Percentiles rank a stretch among this genome's conserved stretches.
These are phyloP conservation scores for Hyaloscypha finlandica DNA, from an alignment of 495 filamentous ascomycete species.

Conservation along the genomic window DNA sequence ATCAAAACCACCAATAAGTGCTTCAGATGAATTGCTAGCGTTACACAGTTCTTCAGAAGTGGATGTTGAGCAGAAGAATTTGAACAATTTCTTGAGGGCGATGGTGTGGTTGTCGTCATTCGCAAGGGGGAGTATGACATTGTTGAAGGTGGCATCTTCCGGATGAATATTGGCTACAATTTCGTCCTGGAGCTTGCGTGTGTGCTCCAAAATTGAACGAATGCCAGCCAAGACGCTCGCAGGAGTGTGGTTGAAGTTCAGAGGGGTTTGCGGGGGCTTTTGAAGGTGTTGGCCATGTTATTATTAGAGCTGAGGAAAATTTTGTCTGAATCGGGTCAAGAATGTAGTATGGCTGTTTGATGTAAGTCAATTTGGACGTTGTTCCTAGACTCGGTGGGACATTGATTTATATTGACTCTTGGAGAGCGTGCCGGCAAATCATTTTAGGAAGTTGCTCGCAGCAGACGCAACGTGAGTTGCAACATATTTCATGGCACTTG, in stretches of 20 bases:
- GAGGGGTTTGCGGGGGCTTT: slow-evolving; percentile 21
- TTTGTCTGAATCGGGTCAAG: no score
- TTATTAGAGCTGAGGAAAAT: no score
- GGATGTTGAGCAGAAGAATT: slow-evolving; percentile 39
- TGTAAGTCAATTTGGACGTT: no score
- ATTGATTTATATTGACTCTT: not conserved
- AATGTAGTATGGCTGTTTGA: no score
- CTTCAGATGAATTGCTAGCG: slow-evolving; percentile 68
- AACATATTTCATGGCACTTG: not conserved
- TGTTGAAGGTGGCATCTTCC: slow-evolving; percentile 46
- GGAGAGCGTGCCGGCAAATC: not conserved
- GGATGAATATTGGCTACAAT: slow-evolving; percentile 57
- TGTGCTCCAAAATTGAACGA: slow-evolving; percentile 58
- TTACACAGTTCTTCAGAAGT: slow-evolving; percentile 36
- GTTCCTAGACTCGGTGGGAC: no score
- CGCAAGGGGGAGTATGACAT: slow-evolving; percentile 45
- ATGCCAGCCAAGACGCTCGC: slow-evolving; percentile 58
- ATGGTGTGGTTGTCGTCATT: slow-evolving; percentile 45
- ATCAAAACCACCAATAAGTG: slow-evolving; percentile 65
- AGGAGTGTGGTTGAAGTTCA: slow-evolving; percentile 3
- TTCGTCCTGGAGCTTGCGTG: slow-evolving; percentile 59
- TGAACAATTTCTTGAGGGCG: slow-evolving; percentile 33
- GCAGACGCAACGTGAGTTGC: not conserved
- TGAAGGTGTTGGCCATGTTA: not conserved
- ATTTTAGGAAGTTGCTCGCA: not conserved